Conservation (phyloP, 192 early-diverging fungal genomes). For the Rhizoclosmatium globosum region DNA sequence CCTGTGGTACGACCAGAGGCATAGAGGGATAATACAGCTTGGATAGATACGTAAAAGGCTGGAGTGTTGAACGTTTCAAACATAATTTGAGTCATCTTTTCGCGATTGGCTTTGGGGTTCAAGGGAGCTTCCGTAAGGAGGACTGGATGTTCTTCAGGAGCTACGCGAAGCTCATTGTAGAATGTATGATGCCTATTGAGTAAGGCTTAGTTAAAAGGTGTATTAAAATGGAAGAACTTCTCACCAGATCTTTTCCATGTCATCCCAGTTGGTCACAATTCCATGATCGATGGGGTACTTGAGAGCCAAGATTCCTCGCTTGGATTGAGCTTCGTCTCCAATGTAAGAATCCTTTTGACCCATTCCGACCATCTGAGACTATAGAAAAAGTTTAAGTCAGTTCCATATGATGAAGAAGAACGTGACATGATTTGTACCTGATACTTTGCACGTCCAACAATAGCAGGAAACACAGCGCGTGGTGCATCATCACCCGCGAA, state of each 20-base stretch:
- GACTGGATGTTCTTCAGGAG: constrained; percentile 71
- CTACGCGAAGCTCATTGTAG: constrained; percentile 73
- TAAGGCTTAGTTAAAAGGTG: neutral
- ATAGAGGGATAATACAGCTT: constrained; percentile 66
- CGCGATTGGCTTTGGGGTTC: constrained; percentile 71
- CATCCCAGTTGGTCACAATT: constrained; percentile 74
- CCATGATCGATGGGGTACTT: constrained; percentile 74
- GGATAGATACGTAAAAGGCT: constrained; percentile 69
- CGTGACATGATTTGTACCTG: neutral
- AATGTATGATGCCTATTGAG: constrained; percentile 63
- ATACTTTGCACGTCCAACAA: constrained; percentile 68
- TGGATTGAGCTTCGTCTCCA: constrained; percentile 72
- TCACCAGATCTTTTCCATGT: constrained; percentile 75
- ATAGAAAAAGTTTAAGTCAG: constrained; percentile 45
- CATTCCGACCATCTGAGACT: constrained; percentile 60
- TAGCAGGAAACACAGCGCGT: constrained; percentile 71
- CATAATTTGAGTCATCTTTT: constrained; percentile 73
- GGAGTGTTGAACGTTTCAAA: constrained; percentile 72
- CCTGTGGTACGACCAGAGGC: constrained; percentile 61
- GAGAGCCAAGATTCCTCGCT: constrained; percentile 67
- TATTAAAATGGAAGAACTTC: neutral
- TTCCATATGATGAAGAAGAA: too few relatives aligned
- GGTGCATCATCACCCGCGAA: constrained; percentile 70
- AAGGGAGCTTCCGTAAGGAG: constrained; percentile 68
- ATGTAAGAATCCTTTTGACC: constrained; percentile 74